Evolutionary conservation across 2,329 filamentous ascomycete genomes (phyloP).

Genomic region (Aspergillus flavus): DNA sequence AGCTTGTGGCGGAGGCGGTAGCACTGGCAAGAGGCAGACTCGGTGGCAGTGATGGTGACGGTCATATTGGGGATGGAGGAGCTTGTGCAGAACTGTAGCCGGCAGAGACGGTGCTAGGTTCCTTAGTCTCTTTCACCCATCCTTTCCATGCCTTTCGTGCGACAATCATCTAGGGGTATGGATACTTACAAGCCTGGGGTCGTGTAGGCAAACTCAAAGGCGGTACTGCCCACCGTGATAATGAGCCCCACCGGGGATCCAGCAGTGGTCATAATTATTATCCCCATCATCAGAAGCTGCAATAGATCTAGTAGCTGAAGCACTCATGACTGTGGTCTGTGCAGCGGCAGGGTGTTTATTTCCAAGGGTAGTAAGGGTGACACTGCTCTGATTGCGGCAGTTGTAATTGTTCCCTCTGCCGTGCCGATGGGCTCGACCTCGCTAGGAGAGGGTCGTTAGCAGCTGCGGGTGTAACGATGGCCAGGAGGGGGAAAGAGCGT

Average conservation of each 20-base stretch:
- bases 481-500: not conserved
- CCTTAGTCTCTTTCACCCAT: not conserved
- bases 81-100: not conserved
- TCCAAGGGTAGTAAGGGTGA: not conserved
- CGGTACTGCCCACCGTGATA: not conserved
- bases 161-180: not conserved
- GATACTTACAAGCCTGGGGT: not conserved
- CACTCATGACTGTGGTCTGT: not conserved
- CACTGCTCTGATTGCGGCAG: not conserved
- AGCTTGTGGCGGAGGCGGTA: not conserved
- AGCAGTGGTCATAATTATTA: not conserved
- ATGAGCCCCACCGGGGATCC: not conserved
- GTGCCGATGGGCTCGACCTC: not conserved
- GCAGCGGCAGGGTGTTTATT: not conserved
- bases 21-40: not conserved
- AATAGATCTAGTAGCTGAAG: not conserved
- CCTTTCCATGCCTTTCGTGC: too few species aligned
- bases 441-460: not conserved
- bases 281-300: not conserved
- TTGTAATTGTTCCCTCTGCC: not conserved
- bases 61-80: not conserved
- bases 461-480: too few species aligned
- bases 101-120: not conserved
- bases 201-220: not conserved
- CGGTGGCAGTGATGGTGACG: not conserved